Evolutionary conservation across 805 yeast genomes (phyloP).

Genomic region (Nakazawaea wyomingensis): DNA sequence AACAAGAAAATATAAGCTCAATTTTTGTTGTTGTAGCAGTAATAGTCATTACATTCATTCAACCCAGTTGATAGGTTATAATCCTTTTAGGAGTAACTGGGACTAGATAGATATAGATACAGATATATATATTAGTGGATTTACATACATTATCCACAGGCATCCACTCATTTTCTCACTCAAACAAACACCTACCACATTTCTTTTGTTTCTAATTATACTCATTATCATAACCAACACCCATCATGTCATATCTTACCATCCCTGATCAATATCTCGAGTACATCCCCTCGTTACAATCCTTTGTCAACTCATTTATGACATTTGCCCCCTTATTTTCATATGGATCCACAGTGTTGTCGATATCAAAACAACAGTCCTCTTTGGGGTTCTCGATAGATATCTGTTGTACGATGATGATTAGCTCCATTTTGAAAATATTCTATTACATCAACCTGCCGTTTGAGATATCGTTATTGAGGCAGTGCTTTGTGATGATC

Average conservation of each 20-base stretch:
- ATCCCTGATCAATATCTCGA: conserved; percentile 12
- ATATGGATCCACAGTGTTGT: conserved; percentile 75
- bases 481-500: conserved; percentile 86
- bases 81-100: too few species aligned
- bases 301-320: conserved; percentile 58
- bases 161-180: too few species aligned
- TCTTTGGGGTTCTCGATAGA: conserved; percentile 85
- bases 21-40: too few species aligned
- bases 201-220: too few species aligned
- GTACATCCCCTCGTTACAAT: conserved; percentile 35
- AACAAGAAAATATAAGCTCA: too few species aligned
- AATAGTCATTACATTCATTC: too few species aligned
- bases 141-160: too few species aligned
- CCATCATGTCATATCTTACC: conserved; percentile 11
- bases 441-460: conserved; percentile 76
- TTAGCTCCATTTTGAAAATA: conserved; percentile 69
- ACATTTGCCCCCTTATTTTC: conserved; percentile 82
- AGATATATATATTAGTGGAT: too few species aligned
- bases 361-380: conserved; percentile 58
- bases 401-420: conserved; percentile 85
- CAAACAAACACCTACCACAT: too few species aligned
- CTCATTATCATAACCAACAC: neutral
- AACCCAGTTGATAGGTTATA: too few species aligned
- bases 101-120: too few species aligned
- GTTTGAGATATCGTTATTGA: conserved; percentile 68